Evolutionary conservation across 352 stramenopile genomes (phyloP).

Genomic region (Pythium phragmiticola): DNA sequence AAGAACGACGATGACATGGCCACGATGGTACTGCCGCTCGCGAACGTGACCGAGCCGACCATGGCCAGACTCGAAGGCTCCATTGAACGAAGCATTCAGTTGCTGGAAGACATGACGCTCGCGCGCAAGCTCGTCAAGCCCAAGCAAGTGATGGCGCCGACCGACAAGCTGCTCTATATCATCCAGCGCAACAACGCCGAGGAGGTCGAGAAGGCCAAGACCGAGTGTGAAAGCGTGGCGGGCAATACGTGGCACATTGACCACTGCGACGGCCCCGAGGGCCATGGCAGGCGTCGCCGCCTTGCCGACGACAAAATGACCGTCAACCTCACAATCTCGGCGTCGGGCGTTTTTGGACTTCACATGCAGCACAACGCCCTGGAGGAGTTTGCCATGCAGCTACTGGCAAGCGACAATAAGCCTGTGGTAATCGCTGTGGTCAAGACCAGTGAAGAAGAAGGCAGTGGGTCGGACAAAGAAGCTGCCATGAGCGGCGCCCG

Average conservation of each 20-base stretch:
- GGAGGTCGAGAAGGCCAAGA: conserved; percentile 32
- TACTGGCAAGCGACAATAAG: conserved; percentile 19
- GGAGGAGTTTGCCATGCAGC: conserved; percentile 44
- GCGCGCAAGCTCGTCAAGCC: conserved; percentile 44
- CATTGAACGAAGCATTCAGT: conserved; percentile 18
- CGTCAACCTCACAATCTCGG: conserved; percentile 40
- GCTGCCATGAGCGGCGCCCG: conserved; percentile 2
- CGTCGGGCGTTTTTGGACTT: conserved; percentile 36
- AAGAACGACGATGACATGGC: conserved; percentile 53
- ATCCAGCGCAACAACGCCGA: conserved; percentile 50
- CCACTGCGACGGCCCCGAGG: conserved; percentile 40
- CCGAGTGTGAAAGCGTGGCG: conserved; percentile 37
- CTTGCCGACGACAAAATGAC: conserved; percentile 34
- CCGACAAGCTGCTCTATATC: conserved; percentile 40
- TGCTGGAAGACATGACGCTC: conserved; percentile 43
- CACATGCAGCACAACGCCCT: conserved; percentile 55
- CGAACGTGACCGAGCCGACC: conserved; percentile 18
- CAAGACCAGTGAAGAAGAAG: conserved; percentile 21
- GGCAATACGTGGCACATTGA: conserved; percentile 51
- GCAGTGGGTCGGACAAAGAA: conserved; percentile 2
- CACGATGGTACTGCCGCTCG: conserved; percentile 38
- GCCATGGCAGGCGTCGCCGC: conserved; percentile 28
- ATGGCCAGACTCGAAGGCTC: conserved; percentile 30
- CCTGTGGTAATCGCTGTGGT: conserved; percentile 24
- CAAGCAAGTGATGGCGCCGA: conserved; percentile 39